These are phyloP conservation scores for Phaeosphaeria sp. DNA, from an alignment of 2,329 filamentous ascomycete species.

Conservation along the genomic window DNA sequence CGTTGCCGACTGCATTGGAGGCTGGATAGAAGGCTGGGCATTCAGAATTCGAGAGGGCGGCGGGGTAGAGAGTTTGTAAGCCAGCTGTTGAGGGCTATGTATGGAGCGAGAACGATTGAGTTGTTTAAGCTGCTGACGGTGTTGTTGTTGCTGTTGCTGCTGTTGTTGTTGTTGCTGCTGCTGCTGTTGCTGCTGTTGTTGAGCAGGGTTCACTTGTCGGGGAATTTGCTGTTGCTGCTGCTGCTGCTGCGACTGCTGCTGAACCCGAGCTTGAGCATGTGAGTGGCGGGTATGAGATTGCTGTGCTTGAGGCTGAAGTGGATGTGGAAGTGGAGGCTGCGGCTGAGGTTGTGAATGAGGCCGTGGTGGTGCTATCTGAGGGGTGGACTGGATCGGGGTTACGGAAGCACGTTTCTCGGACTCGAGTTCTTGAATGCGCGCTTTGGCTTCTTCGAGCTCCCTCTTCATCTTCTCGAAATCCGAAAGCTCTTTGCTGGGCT, in stretches of 20 bases:
- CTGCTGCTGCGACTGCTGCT: conserved; percentile 7
- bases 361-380: conserved; percentile 24
- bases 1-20: conserved; percentile 16
- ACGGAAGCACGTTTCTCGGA: conserved; percentile 37
- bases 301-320: conserved; percentile 6
- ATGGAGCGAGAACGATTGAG: conserved; percentile 24
- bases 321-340: conserved; percentile 13
- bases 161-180: conserved; percentile 16
- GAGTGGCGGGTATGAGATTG: background rate
- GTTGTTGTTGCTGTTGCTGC: conserved; percentile 28
- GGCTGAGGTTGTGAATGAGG: conserved; percentile 14
- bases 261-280: conserved; percentile 8
- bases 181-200: conserved; percentile 29
- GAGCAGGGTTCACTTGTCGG: conserved; percentile 14
- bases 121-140: conserved; percentile 32
- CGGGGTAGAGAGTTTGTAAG: conserved; percentile 24
- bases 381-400: conserved; percentile 31
- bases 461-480: conserved; percentile 45
- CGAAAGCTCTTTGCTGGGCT: conserved; percentile 25
- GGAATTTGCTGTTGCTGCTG: conserved; percentile 11
- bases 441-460: conserved; percentile 46
- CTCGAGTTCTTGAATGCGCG: conserved; percentile 42
- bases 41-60: conserved; percentile 16
- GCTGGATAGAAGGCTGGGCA: conserved; percentile 22
- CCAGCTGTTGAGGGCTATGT: conserved; percentile 24